Conservation (phyloP, 176 grass and related monocot genomes). For the Zea mays region DNA sequence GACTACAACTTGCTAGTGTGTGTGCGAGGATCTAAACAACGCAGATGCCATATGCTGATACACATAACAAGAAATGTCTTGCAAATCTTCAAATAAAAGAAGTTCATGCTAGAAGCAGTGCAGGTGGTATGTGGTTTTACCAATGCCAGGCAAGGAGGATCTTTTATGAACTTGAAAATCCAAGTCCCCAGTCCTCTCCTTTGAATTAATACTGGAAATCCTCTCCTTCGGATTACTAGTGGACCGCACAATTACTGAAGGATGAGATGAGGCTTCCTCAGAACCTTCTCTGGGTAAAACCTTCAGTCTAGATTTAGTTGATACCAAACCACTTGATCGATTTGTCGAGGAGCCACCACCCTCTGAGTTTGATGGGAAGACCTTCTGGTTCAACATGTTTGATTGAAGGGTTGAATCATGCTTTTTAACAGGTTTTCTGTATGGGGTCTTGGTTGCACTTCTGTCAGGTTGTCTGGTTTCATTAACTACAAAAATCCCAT, state of each 20-base stretch:
- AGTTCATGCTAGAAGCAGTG: slow-evolving; percentile 14
- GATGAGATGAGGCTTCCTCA: slow-evolving; percentile 53
- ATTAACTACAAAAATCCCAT: slow-evolving; percentile 42
- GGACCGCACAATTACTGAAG: slow-evolving; percentile 43
- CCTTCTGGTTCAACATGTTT: slow-evolving; percentile 52
- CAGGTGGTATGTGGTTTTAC: slow-evolving; percentile 36
- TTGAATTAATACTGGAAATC: slow-evolving; percentile 62
- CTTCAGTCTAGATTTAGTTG: slow-evolving; percentile 67
- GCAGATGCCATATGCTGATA: neutral
- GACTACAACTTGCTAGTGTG: neutral
- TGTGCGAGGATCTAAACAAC: neutral
- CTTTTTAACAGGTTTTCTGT: slow-evolving; percentile 53
- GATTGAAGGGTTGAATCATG: slow-evolving; percentile 48
- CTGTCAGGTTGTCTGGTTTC: slow-evolving; percentile 42
- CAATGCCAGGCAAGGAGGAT: slow-evolving; percentile 61
- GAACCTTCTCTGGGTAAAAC: slow-evolving; percentile 45
- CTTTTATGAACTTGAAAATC: slow-evolving; percentile 57
- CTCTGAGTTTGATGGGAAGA: slow-evolving; percentile 43
- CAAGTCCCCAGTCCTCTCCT: slow-evolving; percentile 54
- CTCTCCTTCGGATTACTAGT: slow-evolving; percentile 83
- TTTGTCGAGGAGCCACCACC: slow-evolving; percentile 52
- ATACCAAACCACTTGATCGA: slow-evolving; percentile 30
- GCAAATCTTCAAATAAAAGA: neutral
- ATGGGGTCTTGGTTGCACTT: slow-evolving; percentile 47
- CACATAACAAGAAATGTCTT: neutral